Base-by-base conservation (phyloP, 345 rosid genomes). In the Conringia planisiliqua region DNA sequence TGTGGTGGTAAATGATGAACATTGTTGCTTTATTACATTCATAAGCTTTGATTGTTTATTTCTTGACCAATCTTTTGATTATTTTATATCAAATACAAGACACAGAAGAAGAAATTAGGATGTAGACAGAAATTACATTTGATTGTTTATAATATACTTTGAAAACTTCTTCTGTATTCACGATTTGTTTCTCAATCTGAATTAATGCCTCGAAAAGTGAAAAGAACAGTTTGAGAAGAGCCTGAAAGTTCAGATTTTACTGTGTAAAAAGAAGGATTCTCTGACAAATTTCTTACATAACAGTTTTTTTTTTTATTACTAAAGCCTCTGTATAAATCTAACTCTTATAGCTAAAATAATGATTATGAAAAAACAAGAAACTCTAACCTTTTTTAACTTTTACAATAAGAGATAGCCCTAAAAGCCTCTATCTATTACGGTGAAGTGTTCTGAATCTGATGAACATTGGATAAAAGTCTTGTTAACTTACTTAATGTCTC, bases 401-500 rank as follows among this genome's bases (percentile, higher is more conserved):
- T 77, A 77, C 80, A 77, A 71, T 62, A 77, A 71, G 56, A 71
- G 63, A 71, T 48, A 56, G 35, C 10, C 72, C 77, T 71, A 77
- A 71, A 39, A 36, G 9, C 8, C 40, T 17, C 36, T 62, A 24
- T 60, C 67, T 69, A 35, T 69, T 64, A 77, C 10, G 89, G 85
- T 61, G 92, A 88, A 79, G 81, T 82, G 79, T 75, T 69, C 77
- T 85, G 89, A 82, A 79, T 80, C 73, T 86, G 93, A 56, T 77
- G 78, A 81, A 86, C 83, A 82, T 83, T 85, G 5, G 96, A 93
- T 60, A 87, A 83, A 66, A 92, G 93, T 65, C 97, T 78, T 12
- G 91, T 90, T 80, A 95, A 82, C 84, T 88, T 90, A 80, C 94
- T 89, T 5, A 95, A 87, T 22, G 96, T 90, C 73, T 90, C 92